Evolutionary conservation across 1,139 yeast genomes (phyloP).

Genomic region (Diutina ranongensis): DNA sequence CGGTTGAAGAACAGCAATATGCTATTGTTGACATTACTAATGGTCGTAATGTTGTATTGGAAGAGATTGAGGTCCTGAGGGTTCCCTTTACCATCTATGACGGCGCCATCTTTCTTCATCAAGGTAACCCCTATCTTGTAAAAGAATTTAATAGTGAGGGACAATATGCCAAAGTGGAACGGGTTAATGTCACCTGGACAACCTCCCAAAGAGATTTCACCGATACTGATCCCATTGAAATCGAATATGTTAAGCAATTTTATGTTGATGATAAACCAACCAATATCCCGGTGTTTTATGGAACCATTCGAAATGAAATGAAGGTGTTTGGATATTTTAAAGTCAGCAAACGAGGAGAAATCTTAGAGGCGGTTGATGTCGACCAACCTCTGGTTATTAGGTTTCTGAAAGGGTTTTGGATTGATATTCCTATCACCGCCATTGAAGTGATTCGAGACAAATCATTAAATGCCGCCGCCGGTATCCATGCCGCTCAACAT

Average conservation of each 20-base stretch:
- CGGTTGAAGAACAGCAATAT: slow-evolving; percentile 65
- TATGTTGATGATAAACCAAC: slow-evolving; percentile 13
- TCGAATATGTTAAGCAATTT: slow-evolving; percentile 51
- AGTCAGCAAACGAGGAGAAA: slow-evolving; percentile 60
- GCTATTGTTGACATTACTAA: slow-evolving; percentile 86
- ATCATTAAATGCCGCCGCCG: slow-evolving; percentile 64
- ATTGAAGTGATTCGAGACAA: slow-evolving; percentile 48
- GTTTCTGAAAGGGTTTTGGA: slow-evolving; percentile 78
- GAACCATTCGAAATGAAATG: slow-evolving; percentile 58
- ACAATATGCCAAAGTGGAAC: slow-evolving; percentile 66
- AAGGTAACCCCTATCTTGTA: slow-evolving; percentile 81
- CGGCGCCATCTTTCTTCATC: slow-evolving; percentile 91
- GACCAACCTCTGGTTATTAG: slow-evolving; percentile 72
- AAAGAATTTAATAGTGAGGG: slow-evolving; percentile 72
- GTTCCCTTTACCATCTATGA: slow-evolving; percentile 87
- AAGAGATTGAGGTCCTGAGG: slow-evolving; percentile 82
- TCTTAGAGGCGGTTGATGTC: slow-evolving; percentile 87
- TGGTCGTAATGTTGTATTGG: slow-evolving; percentile 64
- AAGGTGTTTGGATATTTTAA: slow-evolving; percentile 90
- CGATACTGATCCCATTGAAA: slow-evolving; percentile 78
- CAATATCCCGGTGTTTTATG: slow-evolving; percentile 65
- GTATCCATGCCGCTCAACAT: slow-evolving; percentile 96
- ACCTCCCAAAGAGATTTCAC: slow-evolving; percentile 88
- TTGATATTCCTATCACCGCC: slow-evolving; percentile 62
- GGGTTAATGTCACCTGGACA: slow-evolving; percentile 90